A percentile compares a stretch with the other conserved stretches of the same genome.
Evolutionary conservation across 164 flowering plant species (phyloP).

Genomic region (Liquidambar formosana): DNA sequence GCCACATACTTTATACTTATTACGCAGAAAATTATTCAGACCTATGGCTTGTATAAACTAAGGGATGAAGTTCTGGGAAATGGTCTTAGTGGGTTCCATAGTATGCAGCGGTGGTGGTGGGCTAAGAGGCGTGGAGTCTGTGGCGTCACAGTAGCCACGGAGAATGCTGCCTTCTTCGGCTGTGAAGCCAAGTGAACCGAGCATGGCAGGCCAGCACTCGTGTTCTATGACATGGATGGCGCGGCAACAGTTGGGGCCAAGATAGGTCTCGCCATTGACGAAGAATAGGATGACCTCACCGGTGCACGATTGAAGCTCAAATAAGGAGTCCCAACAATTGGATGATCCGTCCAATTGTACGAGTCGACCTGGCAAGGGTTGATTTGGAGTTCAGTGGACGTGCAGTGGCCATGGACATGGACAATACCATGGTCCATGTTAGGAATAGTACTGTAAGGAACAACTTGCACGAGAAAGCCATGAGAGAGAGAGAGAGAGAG

Average conservation of each 20-base stretch:
- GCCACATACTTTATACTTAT: too few species aligned
- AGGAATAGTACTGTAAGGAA: background rate
- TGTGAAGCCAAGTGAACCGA: conserved; percentile 19
- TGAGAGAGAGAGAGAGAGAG: background rate
- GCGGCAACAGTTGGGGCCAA: conserved; percentile 17
- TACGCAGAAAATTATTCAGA: too few species aligned
- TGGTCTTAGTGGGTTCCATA: background rate
- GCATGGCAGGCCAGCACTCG: conserved; percentile 22
- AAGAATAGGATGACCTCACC: conserved; percentile 21
- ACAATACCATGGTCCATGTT: background rate
- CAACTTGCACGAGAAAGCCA: background rate
- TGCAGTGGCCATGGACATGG: background rate
- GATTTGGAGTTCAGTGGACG: conserved; percentile 5
- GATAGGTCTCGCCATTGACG: conserved; percentile 16
- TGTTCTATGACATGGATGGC: conserved; percentile 15
- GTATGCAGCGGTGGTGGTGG: background rate
- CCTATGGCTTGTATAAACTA: too few species aligned
- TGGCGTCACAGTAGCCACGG: conserved; percentile 16
- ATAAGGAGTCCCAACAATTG: conserved; percentile 15
- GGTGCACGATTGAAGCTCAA: conserved; percentile 18
- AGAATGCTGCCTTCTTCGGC: conserved; percentile 14
- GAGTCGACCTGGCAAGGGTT: conserved; percentile 2
- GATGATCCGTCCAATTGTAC: background rate
- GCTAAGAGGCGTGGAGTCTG: background rate
- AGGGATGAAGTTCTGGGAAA: background rate